Evolutionary conservation across 805 yeast species (phyloP), one percentile per base, ranked within the genome.

Genomic region (Ogataea pini): DNA sequence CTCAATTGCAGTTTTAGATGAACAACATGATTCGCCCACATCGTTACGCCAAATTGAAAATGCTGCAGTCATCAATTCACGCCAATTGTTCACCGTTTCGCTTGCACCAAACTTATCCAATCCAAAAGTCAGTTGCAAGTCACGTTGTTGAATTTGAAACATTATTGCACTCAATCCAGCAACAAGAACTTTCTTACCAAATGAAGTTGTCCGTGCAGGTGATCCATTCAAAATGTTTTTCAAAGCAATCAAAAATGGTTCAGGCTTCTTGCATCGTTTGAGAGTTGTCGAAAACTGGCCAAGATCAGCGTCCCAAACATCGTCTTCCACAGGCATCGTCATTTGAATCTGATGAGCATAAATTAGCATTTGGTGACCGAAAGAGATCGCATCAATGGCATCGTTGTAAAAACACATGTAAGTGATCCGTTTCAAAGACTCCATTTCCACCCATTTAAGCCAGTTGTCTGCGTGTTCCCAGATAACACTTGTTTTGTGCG

Each of bases 401-500:
- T 89, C 96, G 58, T 86, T 72, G 61, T 85, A 85, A 62, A 89
- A 89, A 12, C 95, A 89, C 81, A 86, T 80, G 49, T 83, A 80
- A 0, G 95, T 87, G 1, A 86, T 77, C 48, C 96, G 68, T 62
- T 89, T 89, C 73, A 86, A 72, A 42, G 83, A 78, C 65, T 89
- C 96, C 34, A 82, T 79, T 46, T 86, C 89, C 12, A 89, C 83
- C 96, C 96, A 89, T 54, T 77, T 72, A 66, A 75, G 58, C 78
- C 80, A 76, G 57, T 68, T 46, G 29, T 58, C 62, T 25, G 55
- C 59, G 22, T 58, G 58, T 18, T 60, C 64, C 17, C 45, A 46
- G 4, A 36, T 34, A 54, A 56, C 39, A 19, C 47, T 53, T 14
- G 57, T 20, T 57, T 68, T 38, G 63, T 63, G 67, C 0, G 89